These are phyloP conservation scores for Fusarium multiceps DNA, from an alignment of 2,329 filamentous ascomycete species.

Conservation along the genomic window DNA sequence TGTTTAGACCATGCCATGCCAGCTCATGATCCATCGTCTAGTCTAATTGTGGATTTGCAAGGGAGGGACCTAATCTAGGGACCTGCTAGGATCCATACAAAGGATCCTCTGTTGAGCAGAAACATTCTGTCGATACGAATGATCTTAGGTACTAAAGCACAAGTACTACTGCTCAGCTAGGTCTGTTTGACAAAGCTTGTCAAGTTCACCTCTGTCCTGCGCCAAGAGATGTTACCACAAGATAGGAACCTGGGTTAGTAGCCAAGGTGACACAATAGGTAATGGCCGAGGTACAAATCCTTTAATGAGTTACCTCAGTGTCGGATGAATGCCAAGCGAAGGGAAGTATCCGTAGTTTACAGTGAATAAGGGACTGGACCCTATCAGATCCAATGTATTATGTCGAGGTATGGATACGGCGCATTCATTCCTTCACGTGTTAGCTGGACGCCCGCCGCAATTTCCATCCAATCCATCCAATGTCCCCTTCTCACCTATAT, in stretches of 20 bases:
- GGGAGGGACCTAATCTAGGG: conserved; percentile 14
- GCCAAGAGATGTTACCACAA: neutral
- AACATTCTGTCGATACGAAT: neutral
- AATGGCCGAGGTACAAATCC: neutral
- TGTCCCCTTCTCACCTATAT: conserved; percentile 17
- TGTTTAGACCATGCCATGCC: conserved; percentile 24
- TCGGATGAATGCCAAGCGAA: conserved; percentile 35
- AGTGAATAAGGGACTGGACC: conserved; percentile 21
- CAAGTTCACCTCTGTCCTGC: neutral
- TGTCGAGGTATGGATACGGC: conserved; percentile 22
- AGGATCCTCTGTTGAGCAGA: neutral
- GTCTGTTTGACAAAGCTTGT: neutral
- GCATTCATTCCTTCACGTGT: conserved; percentile 42
- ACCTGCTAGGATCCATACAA: conserved; percentile 7
- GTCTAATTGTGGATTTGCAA: conserved; percentile 16
- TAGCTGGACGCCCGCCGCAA: conserved; percentile 26
- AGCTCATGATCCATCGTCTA: conserved; percentile 34
- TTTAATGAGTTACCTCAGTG: neutral
- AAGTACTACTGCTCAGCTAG: neutral
- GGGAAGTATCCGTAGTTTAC: conserved; percentile 32
- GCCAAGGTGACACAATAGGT: neutral
- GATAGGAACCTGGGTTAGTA: neutral
- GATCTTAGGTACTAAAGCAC: neutral
- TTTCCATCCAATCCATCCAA: conserved; percentile 35
- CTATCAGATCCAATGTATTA: conserved; percentile 12